phyloP scores from a whole-genome alignment of 2,329 filamentous ascomycete genomes.

The Akanthomyces dipterigenus region DNA sequence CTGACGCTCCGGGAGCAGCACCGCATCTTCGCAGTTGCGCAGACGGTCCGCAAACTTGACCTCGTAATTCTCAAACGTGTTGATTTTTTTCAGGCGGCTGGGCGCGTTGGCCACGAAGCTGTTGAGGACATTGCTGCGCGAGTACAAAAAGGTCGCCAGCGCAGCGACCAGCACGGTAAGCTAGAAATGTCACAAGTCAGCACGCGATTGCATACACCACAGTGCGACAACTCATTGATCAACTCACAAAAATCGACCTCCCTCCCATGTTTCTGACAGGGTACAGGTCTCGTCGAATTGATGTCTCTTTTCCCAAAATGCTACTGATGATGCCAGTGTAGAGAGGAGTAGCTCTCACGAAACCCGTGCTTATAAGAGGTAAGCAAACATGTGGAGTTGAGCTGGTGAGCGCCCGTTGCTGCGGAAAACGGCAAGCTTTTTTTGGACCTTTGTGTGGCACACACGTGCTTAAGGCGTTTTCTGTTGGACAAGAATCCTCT shows the following conservation, averaged over 20 bases:
- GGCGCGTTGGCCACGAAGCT: constrained; percentile 26
- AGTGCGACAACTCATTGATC: neutral
- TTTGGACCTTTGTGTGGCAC: too few species aligned
- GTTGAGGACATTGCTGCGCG: constrained; percentile 14
- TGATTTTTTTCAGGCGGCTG: constrained; percentile 20
- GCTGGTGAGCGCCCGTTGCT: too few species aligned
- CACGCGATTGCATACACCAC: neutral
- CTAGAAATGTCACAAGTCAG: neutral
- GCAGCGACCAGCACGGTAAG: constrained; percentile 3
- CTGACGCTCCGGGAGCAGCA: constrained; percentile 29
- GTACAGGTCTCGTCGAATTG: too few species aligned
- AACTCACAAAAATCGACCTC: neutral
- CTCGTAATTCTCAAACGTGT: constrained; percentile 21
- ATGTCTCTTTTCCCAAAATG: too few species aligned
- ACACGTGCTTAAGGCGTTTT: too few species aligned
- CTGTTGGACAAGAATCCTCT: too few species aligned
- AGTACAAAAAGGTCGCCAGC: constrained; percentile 15
- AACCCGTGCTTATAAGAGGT: too few species aligned
- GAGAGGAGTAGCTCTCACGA: too few species aligned
- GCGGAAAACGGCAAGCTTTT: too few species aligned
- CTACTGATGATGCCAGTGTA: too few species aligned
- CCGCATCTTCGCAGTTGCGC: constrained; percentile 33
- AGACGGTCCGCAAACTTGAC: constrained; percentile 31
- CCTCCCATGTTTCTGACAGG: neutral
- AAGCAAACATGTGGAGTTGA: too few species aligned